Conservation (phyloP, 1,139 yeast genomes). For the Yamadazyma triangularis region DNA sequence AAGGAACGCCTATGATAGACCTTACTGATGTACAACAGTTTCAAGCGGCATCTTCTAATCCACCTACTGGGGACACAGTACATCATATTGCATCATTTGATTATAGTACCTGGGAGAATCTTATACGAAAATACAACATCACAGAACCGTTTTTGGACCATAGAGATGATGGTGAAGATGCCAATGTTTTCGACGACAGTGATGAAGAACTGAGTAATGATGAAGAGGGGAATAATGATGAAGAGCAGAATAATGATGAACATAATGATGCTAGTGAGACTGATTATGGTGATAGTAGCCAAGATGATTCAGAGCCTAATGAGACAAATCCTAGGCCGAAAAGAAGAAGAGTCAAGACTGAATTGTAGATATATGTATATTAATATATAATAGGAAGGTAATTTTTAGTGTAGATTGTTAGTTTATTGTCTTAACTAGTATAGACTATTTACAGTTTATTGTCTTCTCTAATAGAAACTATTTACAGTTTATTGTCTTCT, state of each 20-base stretch:
- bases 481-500: no score
- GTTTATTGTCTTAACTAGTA: no score
- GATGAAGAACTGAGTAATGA: slow-evolving; percentile 3
- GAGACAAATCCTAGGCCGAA: no score
- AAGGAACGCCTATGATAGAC: slow-evolving; percentile 36
- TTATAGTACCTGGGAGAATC: slow-evolving; percentile 55
- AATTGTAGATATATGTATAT: no score
- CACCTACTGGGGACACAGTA: slow-evolving; percentile 21
- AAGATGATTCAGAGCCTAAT: slow-evolving; percentile 1
- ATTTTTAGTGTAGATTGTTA: no score
- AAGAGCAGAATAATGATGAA: background rate
- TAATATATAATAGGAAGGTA: no score
- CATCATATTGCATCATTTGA: slow-evolving; percentile 76
- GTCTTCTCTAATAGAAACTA: no score
- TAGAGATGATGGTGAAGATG: slow-evolving; percentile 31
- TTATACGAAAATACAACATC: slow-evolving; percentile 49
- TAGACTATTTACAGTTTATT: no score
- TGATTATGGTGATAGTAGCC: background rate
- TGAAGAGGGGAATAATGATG: no score
- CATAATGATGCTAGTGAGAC: background rate
- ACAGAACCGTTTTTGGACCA: slow-evolving; percentile 51
- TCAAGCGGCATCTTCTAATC: background rate
- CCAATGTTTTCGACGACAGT: slow-evolving; percentile 18
- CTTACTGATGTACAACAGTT: background rate
- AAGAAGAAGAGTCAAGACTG: no score